Evolutionary conservation across 345 rosid genomes (phyloP).

Genomic region (Corchorus olitorius): DNA sequence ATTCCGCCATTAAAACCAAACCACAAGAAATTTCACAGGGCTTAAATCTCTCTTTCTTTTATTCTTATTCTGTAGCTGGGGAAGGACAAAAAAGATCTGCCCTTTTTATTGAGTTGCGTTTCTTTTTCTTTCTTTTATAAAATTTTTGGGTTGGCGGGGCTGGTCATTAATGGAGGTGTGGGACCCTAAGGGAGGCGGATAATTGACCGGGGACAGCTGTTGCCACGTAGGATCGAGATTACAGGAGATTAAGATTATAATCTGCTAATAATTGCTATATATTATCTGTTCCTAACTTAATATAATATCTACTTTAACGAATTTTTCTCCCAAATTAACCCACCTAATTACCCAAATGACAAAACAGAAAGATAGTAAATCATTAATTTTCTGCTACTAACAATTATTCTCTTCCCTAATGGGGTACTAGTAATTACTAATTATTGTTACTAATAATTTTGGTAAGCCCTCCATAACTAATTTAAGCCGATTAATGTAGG

Average conservation of each 20-base stretch:
- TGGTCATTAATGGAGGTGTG: constrained; percentile 7
- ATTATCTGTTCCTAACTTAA: neutral
- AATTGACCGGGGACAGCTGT: neutral
- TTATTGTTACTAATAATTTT: neutral
- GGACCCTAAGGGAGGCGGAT: constrained; percentile 7
- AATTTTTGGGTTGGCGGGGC: constrained; percentile 8
- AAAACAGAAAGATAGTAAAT: neutral
- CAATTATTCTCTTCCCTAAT: neutral
- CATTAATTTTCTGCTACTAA: neutral
- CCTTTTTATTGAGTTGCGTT: neutral
- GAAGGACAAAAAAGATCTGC: neutral
- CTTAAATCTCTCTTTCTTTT: neutral
- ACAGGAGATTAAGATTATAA: neutral
- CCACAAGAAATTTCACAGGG: neutral
- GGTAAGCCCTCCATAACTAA: too few species aligned
- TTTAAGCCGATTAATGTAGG: too few species aligned
- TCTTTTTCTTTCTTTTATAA: neutral
- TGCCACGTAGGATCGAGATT: constrained; percentile 9
- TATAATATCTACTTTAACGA: neutral
- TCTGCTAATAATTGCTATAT: neutral
- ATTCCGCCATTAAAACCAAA: constrained; percentile 51
- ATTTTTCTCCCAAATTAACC: neutral
- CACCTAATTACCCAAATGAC: too few species aligned
- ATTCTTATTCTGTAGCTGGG: neutral
- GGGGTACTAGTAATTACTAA: too few species aligned